A percentile compares a stretch with the other conserved stretches of the same genome.
phyloP scores from a whole-genome alignment of 441 rosid genomes.

The Populus hybrid region DNA sequence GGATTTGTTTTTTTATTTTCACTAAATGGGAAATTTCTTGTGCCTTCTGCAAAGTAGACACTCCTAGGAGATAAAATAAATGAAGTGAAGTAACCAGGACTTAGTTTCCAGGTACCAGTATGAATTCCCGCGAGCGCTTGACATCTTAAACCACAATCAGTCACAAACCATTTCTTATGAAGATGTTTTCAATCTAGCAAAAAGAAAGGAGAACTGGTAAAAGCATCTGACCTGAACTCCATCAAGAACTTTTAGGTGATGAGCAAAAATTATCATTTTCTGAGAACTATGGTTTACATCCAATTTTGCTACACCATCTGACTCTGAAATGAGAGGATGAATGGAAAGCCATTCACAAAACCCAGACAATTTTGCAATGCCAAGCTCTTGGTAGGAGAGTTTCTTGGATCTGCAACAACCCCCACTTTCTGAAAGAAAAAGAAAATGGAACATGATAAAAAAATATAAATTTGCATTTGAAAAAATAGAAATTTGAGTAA shows the following conservation, averaged over 20 bases:
- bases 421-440: conserved; percentile 42
- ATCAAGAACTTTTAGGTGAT: conserved; percentile 95
- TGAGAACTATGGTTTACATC: conserved; percentile 40
- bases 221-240: conserved; percentile 71
- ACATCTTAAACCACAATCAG: background rate
- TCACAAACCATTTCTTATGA: background rate
- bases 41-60: background rate
- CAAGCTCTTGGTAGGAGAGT: conserved; percentile 84
- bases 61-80: background rate
- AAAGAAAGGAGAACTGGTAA: background rate
- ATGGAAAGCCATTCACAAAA: conserved; percentile 86
- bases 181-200: background rate
- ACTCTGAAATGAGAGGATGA: conserved; percentile 59
- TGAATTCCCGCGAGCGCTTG: background rate
- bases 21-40: background rate
- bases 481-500: background rate
- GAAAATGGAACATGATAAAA: conserved; percentile 7
- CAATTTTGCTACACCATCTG: conserved; percentile 45
- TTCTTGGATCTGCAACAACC: conserved; percentile 31
- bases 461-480: background rate
- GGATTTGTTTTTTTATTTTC: background rate
- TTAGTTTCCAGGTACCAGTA: background rate
- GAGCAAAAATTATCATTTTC: conserved; percentile 93
- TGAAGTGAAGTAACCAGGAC: background rate
- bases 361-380: conserved; percentile 85